phyloP scores from a whole-genome alignment of 2,329 filamentous ascomycete species.

The Neocucurbitaria cava region DNA sequence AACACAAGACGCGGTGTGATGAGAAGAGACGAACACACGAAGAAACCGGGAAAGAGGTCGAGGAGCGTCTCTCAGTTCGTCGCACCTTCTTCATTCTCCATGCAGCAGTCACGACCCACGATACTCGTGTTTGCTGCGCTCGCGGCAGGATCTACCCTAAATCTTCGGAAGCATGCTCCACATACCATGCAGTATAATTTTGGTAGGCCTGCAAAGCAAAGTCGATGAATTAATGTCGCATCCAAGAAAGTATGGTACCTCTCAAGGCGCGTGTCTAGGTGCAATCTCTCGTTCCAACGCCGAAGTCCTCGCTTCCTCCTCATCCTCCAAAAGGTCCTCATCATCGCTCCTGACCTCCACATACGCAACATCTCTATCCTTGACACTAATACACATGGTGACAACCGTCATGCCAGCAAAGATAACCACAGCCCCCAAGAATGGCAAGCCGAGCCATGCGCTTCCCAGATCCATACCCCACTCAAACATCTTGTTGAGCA shows the following conservation, averaged over 20 bases:
- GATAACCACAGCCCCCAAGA: conserved; percentile 31
- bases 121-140: not conserved
- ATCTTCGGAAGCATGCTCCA: not conserved
- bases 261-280: conserved; percentile 3
- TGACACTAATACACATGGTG: conserved; percentile 37
- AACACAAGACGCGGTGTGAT: not conserved
- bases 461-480: conserved; percentile 56
- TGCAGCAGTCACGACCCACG: not conserved
- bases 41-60: not conserved
- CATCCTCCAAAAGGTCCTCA: conserved; percentile 21
- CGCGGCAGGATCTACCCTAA: not conserved
- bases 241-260: not conserved
- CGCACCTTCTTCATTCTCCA: conserved; percentile 1
- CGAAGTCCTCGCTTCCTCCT: conserved; percentile 16
- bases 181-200: not conserved
- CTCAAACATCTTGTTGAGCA: conserved; percentile 56
- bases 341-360: conserved; percentile 23
- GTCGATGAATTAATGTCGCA: no score
- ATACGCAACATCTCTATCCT: conserved; percentile 29
- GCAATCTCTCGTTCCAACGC: conserved; percentile 12
- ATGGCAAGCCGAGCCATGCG: conserved; percentile 58
- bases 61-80: not conserved
- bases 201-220: no score
- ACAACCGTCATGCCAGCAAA: conserved; percentile 34
- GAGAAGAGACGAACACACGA: not conserved